Percentiles rank a stretch among this genome's conserved stretches.
Conservation (phyloP, 2,329 filamentous ascomycete genomes). For the Purpureocillium lavendulum region DNA sequence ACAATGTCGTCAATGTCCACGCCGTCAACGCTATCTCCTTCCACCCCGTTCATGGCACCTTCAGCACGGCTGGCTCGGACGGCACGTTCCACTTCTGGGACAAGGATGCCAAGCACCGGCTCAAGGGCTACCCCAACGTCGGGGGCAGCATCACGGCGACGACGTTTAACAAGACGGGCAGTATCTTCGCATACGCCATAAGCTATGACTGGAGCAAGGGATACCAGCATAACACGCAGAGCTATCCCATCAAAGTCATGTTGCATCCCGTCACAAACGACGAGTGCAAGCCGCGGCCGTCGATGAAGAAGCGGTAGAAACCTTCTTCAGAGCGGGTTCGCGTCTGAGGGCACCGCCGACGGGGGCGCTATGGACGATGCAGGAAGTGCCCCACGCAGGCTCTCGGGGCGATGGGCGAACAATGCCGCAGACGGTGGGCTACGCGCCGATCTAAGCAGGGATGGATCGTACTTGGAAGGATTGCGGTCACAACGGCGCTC, state of each 20-base stretch:
- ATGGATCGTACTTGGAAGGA: no score
- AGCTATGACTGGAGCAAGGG: constrained; percentile 99
- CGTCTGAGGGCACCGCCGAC: neutral
- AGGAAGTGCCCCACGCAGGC: no score
- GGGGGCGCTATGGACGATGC: neutral
- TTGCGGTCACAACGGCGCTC: no score
- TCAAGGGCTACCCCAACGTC: constrained; percentile 80
- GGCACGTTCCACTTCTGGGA: constrained; percentile 98
- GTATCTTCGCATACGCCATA: constrained; percentile 79
- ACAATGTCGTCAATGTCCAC: constrained; percentile 80
- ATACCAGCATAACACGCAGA: constrained; percentile 72
- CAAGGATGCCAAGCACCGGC: constrained; percentile 78
- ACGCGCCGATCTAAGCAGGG: no score
- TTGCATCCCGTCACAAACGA: constrained; percentile 64
- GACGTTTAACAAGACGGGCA: constrained; percentile 81
- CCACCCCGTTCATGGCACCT: constrained; percentile 95
- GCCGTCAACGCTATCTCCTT: constrained; percentile 96
- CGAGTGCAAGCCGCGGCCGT: constrained; percentile 54
- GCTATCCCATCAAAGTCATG: constrained; percentile 73
- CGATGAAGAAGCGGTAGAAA: constrained; percentile 48
- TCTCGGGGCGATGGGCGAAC: no score
- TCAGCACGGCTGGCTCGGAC: constrained; percentile 90
- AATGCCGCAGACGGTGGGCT: no score
- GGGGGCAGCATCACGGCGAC: constrained; percentile 84
- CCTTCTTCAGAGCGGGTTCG: neutral